phyloP scores from a whole-genome alignment of 257 asterid species.

The Verbena officinalis region DNA sequence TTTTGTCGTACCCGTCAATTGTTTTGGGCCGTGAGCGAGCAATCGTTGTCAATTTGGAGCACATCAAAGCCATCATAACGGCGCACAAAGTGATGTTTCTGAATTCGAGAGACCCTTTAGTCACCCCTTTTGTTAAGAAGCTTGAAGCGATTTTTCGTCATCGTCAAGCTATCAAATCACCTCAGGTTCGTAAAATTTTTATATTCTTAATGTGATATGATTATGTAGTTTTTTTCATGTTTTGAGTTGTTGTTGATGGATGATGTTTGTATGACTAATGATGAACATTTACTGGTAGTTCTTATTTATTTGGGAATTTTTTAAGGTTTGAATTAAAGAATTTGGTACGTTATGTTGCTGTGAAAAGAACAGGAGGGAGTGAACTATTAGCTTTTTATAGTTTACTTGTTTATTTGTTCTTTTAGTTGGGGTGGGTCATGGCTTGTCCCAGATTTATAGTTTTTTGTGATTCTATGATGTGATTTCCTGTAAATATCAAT shows the following conservation, averaged over 20 bases:
- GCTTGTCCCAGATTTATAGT: no score
- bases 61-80: constrained; percentile 74
- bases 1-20: constrained; percentile 70
- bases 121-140: constrained; percentile 65
- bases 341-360: background rate
- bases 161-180: constrained; percentile 40
- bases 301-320: background rate
- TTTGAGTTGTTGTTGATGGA: background rate
- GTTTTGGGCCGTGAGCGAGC: constrained; percentile 84
- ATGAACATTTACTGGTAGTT: background rate
- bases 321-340: background rate
- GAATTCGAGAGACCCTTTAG: constrained; percentile 69
- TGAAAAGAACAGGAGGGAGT: no score
- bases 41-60: constrained; percentile 76
- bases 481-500: no score
- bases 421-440: no score
- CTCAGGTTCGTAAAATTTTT: constrained; percentile 18
- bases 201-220: background rate
- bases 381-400: no score
- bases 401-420: no score
- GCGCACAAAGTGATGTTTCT: constrained; percentile 68
- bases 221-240: no score
- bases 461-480: no score
- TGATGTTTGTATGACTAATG: background rate
- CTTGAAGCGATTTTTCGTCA: constrained; percentile 60